phyloP scores from a whole-genome alignment of 805 yeast species.

The Barnettozyma populi region DNA sequence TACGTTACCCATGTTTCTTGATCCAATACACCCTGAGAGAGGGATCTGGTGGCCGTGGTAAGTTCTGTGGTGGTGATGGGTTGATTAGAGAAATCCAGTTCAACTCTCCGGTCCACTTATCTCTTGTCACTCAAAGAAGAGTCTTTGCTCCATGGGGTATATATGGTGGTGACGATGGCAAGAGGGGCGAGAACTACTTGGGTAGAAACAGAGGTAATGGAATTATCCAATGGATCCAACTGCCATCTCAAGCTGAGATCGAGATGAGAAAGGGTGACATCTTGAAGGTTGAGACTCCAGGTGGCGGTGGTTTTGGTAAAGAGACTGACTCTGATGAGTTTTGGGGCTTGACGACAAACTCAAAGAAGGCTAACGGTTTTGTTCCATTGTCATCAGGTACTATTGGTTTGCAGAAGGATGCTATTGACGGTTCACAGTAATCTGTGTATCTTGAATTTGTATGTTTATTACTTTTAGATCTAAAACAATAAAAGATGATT shows the following conservation, averaged over 20 bases:
- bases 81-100: constrained; percentile 45
- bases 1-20: constrained; percentile 45
- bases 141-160: constrained; percentile 50
- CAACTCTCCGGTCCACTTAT: constrained; percentile 34
- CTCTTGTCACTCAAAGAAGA: constrained; percentile 47
- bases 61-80: constrained; percentile 47
- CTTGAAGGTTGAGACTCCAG: constrained; percentile 35
- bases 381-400: constrained; percentile 23
- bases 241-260: constrained; percentile 31
- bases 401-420: constrained; percentile 17
- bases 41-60: constrained; percentile 46
- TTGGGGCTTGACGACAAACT: constrained; percentile 19
- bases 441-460: neutral
- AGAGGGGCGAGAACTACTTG: constrained; percentile 38
- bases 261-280: constrained; percentile 34
- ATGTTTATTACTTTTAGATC: too few relatives aligned
- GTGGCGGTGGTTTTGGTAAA: constrained; percentile 44
- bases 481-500: too few relatives aligned
- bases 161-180: constrained; percentile 48
- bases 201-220: constrained; percentile 30
- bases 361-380: constrained; percentile 6
- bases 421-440: constrained; percentile 18
- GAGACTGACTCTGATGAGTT: constrained; percentile 20
- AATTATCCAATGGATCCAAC: constrained; percentile 29
- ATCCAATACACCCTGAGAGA: constrained; percentile 39